Base-by-base conservation (phyloP, 2,329 filamentous ascomycete genomes). In the Chalaropsis thielavioides region DNA sequence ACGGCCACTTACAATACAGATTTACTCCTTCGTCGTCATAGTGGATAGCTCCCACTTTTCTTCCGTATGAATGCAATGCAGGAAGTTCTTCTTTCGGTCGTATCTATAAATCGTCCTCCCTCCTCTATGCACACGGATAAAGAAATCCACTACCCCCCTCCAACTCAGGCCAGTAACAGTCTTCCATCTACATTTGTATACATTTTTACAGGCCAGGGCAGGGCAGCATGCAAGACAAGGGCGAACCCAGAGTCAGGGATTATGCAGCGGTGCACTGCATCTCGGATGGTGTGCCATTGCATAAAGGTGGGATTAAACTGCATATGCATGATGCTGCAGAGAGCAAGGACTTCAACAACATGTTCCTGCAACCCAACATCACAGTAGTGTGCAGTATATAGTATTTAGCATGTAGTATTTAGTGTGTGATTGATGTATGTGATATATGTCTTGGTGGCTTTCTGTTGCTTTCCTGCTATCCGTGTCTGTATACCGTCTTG, bases 151-250 rank as follows among this genome's bases (percentile, higher is more conserved):
- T 15, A 19, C 19, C 19, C 24, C 46, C 46, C 24, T 24, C 46
- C 15, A 13, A 4, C 46, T 2, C 5, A 11, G 6, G 13, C 22
- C 46, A 51, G 15, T 27, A 5, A 51, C 24, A 51, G 24, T 6
- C 46, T 19, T 13, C 19, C 15, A 11, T 24, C 46, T 22, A 11
- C 5, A 24, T 24, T 24, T 51, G 22, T n/a, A 51, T 3, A 19
- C 19, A 51, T 51, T 51, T 38, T 51, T 51, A 58, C 27, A 35
- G 27, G 31, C 24, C 51, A 35, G 17, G 27, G 13, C 27, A 58
- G n/a, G n/a, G n/a, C n/a, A n/a, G n/a, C 51, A 58, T 58, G 51
- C 27, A 35, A 58, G 24, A n/a, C 51, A 58, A 58, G 51, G 27
- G 51, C 24, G 17, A 15, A 13, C 17, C 15, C 15, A 11, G 4